phyloP scores from a whole-genome alignment of 495 filamentous ascomycete genomes.

The Baudoinia panamericana region DNA sequence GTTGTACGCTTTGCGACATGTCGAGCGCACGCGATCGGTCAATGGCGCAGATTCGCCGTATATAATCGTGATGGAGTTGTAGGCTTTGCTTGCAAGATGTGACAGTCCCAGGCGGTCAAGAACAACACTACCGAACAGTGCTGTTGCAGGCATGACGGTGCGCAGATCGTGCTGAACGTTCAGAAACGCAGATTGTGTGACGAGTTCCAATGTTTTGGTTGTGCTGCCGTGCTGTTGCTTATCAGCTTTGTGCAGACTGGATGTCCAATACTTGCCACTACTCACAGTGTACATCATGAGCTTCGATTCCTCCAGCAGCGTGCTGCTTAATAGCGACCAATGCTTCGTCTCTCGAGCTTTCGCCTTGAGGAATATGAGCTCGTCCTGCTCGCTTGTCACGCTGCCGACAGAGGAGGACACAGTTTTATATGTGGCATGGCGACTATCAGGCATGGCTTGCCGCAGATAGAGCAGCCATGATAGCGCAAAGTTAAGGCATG shows the following conservation, averaged over 20 bases:
- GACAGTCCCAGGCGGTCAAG: slow-evolving; percentile 64
- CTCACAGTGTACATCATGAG: slow-evolving; percentile 51
- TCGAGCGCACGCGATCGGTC: slow-evolving; percentile 54
- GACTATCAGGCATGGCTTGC: slow-evolving; percentile 61
- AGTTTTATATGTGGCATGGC: background rate
- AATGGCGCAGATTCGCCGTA: background rate
- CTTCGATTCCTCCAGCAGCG: slow-evolving; percentile 77
- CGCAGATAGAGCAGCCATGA: slow-evolving; percentile 97
- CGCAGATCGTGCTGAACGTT: slow-evolving; percentile 63
- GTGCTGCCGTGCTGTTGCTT: slow-evolving; percentile 55
- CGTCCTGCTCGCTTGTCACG: slow-evolving; percentile 67
- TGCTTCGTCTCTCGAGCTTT: slow-evolving; percentile 82
- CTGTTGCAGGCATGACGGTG: slow-evolving; percentile 57
- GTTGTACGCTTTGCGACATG: slow-evolving; percentile 44
- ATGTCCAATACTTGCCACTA: background rate
- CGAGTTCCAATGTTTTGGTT: slow-evolving; percentile 59
- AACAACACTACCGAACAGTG: slow-evolving; percentile 55
- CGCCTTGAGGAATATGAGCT: slow-evolving; percentile 66
- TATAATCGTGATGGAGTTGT: slow-evolving; percentile 1
- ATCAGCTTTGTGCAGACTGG: background rate
- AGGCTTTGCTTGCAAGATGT: background rate
- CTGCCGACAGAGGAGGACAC: slow-evolving; percentile 53
- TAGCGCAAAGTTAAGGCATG: slow-evolving; percentile 85
- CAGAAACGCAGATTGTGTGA: slow-evolving; percentile 70
- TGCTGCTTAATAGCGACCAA: slow-evolving; percentile 75